Evolutionary conservation across 1,284 basidiomycete genomes (phyloP), one percentile per base, ranked within the genome.

Genomic region (Hypsizygus ulmarius): DNA sequence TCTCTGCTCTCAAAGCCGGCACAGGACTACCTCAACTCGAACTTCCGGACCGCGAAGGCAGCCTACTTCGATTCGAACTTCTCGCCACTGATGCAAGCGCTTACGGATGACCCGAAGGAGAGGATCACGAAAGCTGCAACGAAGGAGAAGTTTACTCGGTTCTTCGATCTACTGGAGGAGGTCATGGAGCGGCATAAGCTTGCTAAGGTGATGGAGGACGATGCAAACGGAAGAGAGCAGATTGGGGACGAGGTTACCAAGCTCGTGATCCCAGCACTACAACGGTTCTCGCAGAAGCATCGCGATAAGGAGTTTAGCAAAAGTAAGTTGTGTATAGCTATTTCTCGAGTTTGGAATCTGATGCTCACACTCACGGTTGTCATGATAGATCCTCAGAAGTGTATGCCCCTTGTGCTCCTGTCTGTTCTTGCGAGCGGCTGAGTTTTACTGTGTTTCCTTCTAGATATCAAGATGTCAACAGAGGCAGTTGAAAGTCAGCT

Each of bases 41-140:
- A 78, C 56, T 87, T 81, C 67, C 79, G 87, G 36, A 87, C 81
- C 0, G 84, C 87, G 37, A 89, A 89, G 64, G 86, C 87, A 7
- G 83, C 74, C 1, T 91, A 91, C 65, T 89, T 90, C 52, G 87
- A 90, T 50, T 74, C 84, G 15, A 90, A 89, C 64, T 88, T 87
- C 63, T 81, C 83, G 3, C 82, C 85, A 5, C 69, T 91, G 35
- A 79, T 90, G 70, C 83, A 86, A 56, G 68, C 79, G 3, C 70
- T 91, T 44, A 75, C 77, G 21, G 87, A 90, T 44, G 84, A 86
- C 55, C 70, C 78, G 14, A 80, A 78, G 51, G 83, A 82, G 49
- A 81, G 80, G 54, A 62, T 65, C 2, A 74, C 73, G 5, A 82
- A 80, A 62, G 73, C 76, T 1, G 79, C 77, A 6, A 79, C 79